Base-by-base conservation (phyloP, 164 flowering plant species). In the Paratinospora sagittata region DNA sequence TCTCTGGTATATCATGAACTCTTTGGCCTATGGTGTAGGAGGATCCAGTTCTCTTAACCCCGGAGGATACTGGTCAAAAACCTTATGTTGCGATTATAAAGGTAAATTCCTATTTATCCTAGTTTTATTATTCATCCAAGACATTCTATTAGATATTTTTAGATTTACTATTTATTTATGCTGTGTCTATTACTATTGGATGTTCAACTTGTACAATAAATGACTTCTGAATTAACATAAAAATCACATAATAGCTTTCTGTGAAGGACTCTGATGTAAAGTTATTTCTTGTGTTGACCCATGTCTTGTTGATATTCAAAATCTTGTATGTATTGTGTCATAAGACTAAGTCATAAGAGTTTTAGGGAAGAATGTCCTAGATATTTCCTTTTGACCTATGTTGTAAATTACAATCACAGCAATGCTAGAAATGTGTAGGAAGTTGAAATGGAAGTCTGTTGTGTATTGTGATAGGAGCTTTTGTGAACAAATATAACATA, bases 81-180 rank as follows among this genome's bases (percentile, higher is more conserved):
- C 98, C 98, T 39, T 92, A 95, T 79, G 98, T 95, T 23, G 98
- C 97, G 60, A 95, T 95, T 58, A 90, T 95, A 26, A 92, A 94
- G 98, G 98, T 90, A 70, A 63, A 26, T 49, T 62, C 41, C 33
- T 64, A 68, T 30, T 65, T 58, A 6, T 26, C 8, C 26, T 73
- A 58, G 6, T 24, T 60, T 65, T 41, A 63, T 17, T 52, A 9
- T 52, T 61, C 36, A 43, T 2, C 61, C 58, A 27, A 21, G n/a
- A 8, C 63, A 14, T 24, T 55, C n/a, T n/a, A 14, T 73, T 30
- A 1, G 8, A 3, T 65, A 21, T 49, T 23, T 21, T 5, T 9
- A 55, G 26, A 23, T 60, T 43, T 60, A 52, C 6, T 6, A 52
- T 52, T 21, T 27, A 17, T 19, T 19, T 21, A 27, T 26, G 10